Conservation (phyloP, 2,329 filamentous ascomycete species). For the Mariannaea sp. region DNA sequence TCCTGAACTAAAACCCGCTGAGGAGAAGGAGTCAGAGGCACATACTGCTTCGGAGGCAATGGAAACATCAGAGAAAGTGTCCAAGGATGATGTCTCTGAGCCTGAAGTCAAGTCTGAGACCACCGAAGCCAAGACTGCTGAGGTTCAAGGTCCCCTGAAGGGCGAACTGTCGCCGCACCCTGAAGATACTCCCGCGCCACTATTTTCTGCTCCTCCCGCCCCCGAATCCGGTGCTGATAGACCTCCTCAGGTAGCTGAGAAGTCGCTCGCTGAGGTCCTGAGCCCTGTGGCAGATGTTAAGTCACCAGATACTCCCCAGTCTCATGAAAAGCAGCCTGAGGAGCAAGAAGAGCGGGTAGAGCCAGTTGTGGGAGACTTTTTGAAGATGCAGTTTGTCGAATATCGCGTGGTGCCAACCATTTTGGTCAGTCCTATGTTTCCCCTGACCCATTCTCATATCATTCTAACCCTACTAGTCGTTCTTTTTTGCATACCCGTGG, state of each 20-base stretch:
- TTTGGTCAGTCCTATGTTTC: conserved; percentile 63
- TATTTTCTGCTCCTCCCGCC: conserved; percentile 48
- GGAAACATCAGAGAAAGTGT: background rate
- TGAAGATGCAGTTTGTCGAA: conserved; percentile 97
- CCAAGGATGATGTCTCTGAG: conserved; percentile 28
- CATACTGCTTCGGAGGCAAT: conserved; percentile 2
- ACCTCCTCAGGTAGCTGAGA: conserved; percentile 30
- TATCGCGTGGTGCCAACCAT: conserved; percentile 95
- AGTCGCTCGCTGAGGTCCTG: conserved; percentile 15
- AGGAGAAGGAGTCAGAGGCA: conserved; percentile 13
- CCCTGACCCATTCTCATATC: background rate
- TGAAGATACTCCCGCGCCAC: conserved; percentile 71
- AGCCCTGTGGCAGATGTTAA: conserved; percentile 13
- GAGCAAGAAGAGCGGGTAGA: conserved; percentile 40
- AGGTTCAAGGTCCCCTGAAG: conserved; percentile 15
- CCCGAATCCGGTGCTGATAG: conserved; percentile 37
- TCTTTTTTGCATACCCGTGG: conserved; percentile 99
- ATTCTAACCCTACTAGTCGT: conserved; percentile 63
- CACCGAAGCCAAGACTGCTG: conserved; percentile 14
- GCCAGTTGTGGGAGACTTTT: conserved; percentile 88
- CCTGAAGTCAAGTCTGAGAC: conserved; percentile 27
- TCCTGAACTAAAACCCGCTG: background rate
- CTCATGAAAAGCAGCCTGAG: conserved; percentile 21
- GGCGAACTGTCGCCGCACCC: conserved; percentile 57
- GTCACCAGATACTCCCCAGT: conserved; percentile 11